Conservation (phyloP, 2,329 filamentous ascomycete species). For the Zasmidium citrigriseum region DNA sequence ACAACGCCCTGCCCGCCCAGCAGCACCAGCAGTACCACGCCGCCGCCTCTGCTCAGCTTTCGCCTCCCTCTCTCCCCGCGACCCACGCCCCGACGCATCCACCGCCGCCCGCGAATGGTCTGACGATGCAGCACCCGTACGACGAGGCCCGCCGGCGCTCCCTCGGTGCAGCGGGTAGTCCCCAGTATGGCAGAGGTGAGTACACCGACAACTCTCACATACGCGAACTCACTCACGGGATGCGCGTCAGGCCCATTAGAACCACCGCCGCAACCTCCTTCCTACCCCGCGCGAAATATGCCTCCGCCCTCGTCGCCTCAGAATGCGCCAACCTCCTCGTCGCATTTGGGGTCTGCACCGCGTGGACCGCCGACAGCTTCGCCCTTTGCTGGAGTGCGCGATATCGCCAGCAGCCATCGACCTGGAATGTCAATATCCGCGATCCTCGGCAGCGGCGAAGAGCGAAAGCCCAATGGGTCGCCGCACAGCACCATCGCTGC, state of each 20-base stretch:
- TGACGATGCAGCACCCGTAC: slow-evolving; percentile 43
- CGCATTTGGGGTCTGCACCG: slow-evolving; percentile 35
- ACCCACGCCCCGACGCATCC: slow-evolving; percentile 24
- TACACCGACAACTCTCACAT: slow-evolving; percentile 1
- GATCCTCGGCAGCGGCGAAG: slow-evolving; percentile 57
- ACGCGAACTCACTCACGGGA: slow-evolving; percentile 3
- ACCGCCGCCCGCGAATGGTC: slow-evolving; percentile 27
- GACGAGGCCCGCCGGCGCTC: slow-evolving; percentile 47
- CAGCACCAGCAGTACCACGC: slow-evolving; percentile 9
- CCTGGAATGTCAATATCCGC: slow-evolving; percentile 75
- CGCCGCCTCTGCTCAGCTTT: slow-evolving; percentile 8
- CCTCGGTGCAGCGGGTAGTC: slow-evolving; percentile 40
- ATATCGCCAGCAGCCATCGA: slow-evolving; percentile 57
- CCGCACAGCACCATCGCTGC: slow-evolving; percentile 32
- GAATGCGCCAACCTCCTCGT: slow-evolving; percentile 42
- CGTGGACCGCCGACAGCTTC: slow-evolving; percentile 48
- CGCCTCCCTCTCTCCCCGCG: slow-evolving; percentile 19
- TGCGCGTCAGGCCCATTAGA: slow-evolving; percentile 29
- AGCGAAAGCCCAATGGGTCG: slow-evolving; percentile 31
- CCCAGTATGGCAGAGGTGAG: slow-evolving; percentile 32
- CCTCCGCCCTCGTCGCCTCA: slow-evolving; percentile 52
- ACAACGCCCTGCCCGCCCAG: slow-evolving; percentile 32
- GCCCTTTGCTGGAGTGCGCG: slow-evolving; percentile 53
- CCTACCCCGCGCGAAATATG: slow-evolving; percentile 49
- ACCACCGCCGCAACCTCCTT: slow-evolving; percentile 39